Evolutionary conservation across 1,284 basidiomycete genomes (phyloP).

Genomic region (Inonotus hispidus): DNA sequence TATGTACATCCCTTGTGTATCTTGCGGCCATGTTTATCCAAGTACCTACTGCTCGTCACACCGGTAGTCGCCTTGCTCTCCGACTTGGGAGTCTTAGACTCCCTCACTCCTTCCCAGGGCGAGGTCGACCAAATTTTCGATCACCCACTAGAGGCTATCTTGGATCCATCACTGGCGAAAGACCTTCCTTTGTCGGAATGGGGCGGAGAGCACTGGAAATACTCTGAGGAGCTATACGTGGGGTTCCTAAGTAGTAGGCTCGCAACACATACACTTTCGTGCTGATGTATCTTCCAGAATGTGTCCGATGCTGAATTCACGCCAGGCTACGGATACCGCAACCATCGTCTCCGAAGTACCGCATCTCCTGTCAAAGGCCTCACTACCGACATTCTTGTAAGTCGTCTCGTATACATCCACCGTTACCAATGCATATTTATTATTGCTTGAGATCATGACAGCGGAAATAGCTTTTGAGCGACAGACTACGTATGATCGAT

Average conservation of each 20-base stretch:
- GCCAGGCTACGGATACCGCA: slow-evolving; percentile 49
- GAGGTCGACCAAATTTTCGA: slow-evolving; percentile 80
- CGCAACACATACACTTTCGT: background rate
- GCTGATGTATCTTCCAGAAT: slow-evolving; percentile 34
- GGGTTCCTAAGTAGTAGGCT: background rate
- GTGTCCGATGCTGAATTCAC: slow-evolving; percentile 50
- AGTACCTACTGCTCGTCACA: slow-evolving; percentile 54
- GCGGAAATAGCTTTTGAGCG: slow-evolving; percentile 53
- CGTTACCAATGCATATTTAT: background rate
- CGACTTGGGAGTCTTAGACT: slow-evolving; percentile 42
- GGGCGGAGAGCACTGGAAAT: slow-evolving; percentile 74
- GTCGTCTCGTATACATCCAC: slow-evolving; percentile 16
- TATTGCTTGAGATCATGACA: slow-evolving; percentile 43
- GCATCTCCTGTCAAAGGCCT: slow-evolving; percentile 79
- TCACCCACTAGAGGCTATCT: slow-evolving; percentile 66
- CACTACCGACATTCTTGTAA: slow-evolving; percentile 73
- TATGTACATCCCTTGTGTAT: slow-evolving; percentile 58
- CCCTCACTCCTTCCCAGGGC: slow-evolving; percentile 48
- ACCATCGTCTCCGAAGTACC: slow-evolving; percentile 71
- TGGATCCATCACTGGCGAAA: slow-evolving; percentile 50
- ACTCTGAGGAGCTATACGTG: slow-evolving; percentile 61
- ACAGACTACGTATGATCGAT: slow-evolving; percentile 43
- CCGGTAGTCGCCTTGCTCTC: slow-evolving; percentile 72
- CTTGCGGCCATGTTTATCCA: slow-evolving; percentile 69
- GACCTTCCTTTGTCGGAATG: slow-evolving; percentile 45